A percentile compares a stretch with the other conserved stretches of the same genome.
Evolutionary conservation across 2,329 filamentous ascomycete genomes (phyloP).

Genomic region (Fonsecaea erecta): DNA sequence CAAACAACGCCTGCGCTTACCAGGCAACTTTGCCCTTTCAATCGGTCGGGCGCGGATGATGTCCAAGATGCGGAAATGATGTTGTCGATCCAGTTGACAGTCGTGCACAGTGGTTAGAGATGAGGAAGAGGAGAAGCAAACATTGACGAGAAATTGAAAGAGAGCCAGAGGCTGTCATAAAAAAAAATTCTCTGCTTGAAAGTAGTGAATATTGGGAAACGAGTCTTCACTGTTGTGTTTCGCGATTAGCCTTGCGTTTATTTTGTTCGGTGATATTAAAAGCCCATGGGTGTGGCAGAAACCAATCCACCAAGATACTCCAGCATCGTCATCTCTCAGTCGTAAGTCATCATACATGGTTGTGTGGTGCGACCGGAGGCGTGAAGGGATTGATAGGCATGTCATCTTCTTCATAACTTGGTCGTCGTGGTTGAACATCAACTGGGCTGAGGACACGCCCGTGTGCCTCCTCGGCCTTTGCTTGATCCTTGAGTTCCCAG

Average conservation of each 20-base stretch:
- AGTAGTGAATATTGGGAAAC: not conserved
- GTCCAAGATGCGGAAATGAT: not conserved
- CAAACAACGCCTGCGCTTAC: constrained; percentile 16
- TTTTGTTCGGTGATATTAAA: not conserved
- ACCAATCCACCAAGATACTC: not conserved
- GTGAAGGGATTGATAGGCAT: constrained; percentile 45
- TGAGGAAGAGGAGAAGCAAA: not conserved
- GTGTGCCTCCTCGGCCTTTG: constrained; percentile 30
- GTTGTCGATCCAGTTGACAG: not conserved
- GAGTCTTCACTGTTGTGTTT: constrained; percentile 16
- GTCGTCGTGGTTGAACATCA: constrained; percentile 37
- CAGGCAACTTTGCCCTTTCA: constrained; percentile 1
- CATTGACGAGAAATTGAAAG: not conserved
- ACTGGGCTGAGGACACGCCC: constrained; percentile 23
- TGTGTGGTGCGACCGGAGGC: constrained; percentile 52
- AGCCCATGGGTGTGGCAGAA: constrained; percentile 26
- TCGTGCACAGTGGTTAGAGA: constrained; percentile 2
- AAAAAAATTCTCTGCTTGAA: not conserved
- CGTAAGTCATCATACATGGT: constrained; percentile 52
- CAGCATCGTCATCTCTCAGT: constrained; percentile 7
- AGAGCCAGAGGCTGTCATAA: not conserved
- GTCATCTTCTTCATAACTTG: constrained; percentile 54
- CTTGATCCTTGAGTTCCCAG: constrained; percentile 57
- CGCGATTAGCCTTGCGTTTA: constrained; percentile 1
- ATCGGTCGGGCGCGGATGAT: constrained; percentile 13